Evolutionary conservation across 2,329 filamentous ascomycete species (phyloP).

Genomic region (Daldinia sp.): DNA sequence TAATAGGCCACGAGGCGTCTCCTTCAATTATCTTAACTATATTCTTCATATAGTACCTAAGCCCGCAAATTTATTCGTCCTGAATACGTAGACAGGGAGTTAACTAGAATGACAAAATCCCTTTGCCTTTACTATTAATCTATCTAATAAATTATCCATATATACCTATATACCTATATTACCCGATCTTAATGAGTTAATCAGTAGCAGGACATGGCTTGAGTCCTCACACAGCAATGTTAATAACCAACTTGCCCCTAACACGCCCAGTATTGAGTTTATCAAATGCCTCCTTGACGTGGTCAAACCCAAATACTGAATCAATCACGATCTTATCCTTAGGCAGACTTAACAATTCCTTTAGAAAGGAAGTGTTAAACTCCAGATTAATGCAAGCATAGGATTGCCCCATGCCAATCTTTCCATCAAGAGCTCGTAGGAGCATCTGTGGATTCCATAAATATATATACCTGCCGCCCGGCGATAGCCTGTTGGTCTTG

Average conservation of each 20-base stretch:
- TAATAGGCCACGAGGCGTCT: too few species aligned
- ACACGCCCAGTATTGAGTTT: neutral
- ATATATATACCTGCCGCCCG: conserved; percentile 7
- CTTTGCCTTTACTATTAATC: too few species aligned
- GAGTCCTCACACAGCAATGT: neutral
- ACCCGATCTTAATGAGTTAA: too few species aligned
- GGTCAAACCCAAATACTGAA: neutral
- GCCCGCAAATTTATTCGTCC: too few species aligned
- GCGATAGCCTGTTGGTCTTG: conserved; percentile 21
- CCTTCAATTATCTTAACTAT: too few species aligned
- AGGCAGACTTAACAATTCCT: neutral
- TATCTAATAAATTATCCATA: too few species aligned
- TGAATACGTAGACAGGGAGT: too few species aligned
- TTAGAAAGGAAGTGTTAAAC: neutral
- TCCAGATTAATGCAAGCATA: neutral
- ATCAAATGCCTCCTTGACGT: conserved; percentile 7
- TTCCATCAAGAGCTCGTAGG: neutral
- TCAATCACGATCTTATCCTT: conserved; percentile 8
- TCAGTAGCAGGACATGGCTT: too few species aligned
- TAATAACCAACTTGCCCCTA: conserved; percentile 6
- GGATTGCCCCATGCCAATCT: neutral
- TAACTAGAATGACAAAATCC: too few species aligned
- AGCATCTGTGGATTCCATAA: conserved; percentile 17
- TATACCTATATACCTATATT: too few species aligned
- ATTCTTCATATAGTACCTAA: too few species aligned